A percentile compares a stretch with the other conserved stretches of the same genome.
phyloP scores from a whole-genome alignment of 108 stramenopile genomes.

The Discostella pseudostelligera region DNA sequence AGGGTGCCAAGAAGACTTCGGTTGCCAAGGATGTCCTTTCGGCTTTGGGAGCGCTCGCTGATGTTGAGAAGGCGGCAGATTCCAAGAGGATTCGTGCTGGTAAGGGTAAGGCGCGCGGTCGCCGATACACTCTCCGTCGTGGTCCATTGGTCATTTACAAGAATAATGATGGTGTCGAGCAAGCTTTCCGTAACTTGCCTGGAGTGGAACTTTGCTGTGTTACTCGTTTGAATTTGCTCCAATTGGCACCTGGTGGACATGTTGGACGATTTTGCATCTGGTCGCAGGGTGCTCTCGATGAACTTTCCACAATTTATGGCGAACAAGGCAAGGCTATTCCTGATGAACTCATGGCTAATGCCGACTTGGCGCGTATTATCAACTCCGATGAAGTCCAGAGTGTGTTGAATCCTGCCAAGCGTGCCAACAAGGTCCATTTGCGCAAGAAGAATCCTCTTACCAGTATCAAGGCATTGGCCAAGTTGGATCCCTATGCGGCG shows the following conservation, averaged over 20 bases:
- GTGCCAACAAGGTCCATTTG: slow-evolving; percentile 59
- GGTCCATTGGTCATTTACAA: slow-evolving; percentile 98
- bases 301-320: slow-evolving; percentile 94
- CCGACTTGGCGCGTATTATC: slow-evolving; percentile 98
- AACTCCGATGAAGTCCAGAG: slow-evolving; percentile 98
- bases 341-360: slow-evolving; percentile 92
- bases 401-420: slow-evolving; percentile 88
- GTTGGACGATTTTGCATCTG: slow-evolving; percentile 98
- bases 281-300: slow-evolving; percentile 96
- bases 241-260: slow-evolving; percentile 99
- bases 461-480: slow-evolving; percentile 82
- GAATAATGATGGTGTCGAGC: slow-evolving; percentile 86
- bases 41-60: slow-evolving; percentile 89
- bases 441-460: slow-evolving; percentile 96
- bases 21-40: slow-evolving; percentile 90
- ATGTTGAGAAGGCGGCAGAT: slow-evolving; percentile 94
- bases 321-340: slow-evolving; percentile 87
- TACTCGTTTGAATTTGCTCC: slow-evolving; percentile 93
- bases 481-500: slow-evolving; percentile 94
- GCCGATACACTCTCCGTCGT: slow-evolving; percentile 93
- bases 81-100: slow-evolving; percentile 96
- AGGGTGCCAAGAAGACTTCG: slow-evolving; percentile 88
- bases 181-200: slow-evolving; percentile 96
- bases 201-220: slow-evolving; percentile 97
- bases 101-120: slow-evolving; percentile 99